Evolutionary conservation across 2,329 filamentous ascomycete genomes (phyloP), one percentile per base, ranked within the genome.

Genomic region (Talaromyces sp.): DNA sequence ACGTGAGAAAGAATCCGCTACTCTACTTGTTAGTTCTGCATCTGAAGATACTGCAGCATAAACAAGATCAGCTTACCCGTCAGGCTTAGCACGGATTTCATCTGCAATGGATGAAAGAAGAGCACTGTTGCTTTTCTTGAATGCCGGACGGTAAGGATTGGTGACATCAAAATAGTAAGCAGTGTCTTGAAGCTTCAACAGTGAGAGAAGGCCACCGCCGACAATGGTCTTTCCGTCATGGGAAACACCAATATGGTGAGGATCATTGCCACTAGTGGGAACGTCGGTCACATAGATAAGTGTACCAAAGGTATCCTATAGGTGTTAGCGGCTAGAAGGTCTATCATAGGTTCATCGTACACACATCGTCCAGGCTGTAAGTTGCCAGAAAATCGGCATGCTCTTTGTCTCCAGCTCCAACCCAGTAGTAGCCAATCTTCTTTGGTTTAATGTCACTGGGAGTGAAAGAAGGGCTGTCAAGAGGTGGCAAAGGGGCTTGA

Each of bases 391-490:
- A 86, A 64, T 86, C 79, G 68, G 81, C 81, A 71, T 86, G 84
- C 53, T 79, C 67, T 66, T 86, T 86, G 66, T 86, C 84, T 38
- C 82, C 84, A 35, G 84, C 77, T 19, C 80, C 84, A 57, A 83
- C 85, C 83, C 83, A 86, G 74, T 86, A 86, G 72, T 86, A 86
- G 0, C 84, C 85, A 68, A 87, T 84, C 76, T 87, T 87, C 80
- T 86, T 87, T 29, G 85, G 84, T 73, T 82, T 82, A 68, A 86
- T 80, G 62, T 82, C 74, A 68, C 81, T 82, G 2, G 78, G 73
- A 11, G 73, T 75, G 62, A 85, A 86, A 7, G 80, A 80, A 9
- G 78, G 79, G 64, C 81, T 84, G 2, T 77, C 73, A n/a, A 86
- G 70, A 0, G 84, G 80, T 55, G 84, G 84, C n/a, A 82, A 84